Evolutionary conservation across 495 filamentous ascomycete species (phyloP).

Genomic region (Elaphomyces granulatus): DNA sequence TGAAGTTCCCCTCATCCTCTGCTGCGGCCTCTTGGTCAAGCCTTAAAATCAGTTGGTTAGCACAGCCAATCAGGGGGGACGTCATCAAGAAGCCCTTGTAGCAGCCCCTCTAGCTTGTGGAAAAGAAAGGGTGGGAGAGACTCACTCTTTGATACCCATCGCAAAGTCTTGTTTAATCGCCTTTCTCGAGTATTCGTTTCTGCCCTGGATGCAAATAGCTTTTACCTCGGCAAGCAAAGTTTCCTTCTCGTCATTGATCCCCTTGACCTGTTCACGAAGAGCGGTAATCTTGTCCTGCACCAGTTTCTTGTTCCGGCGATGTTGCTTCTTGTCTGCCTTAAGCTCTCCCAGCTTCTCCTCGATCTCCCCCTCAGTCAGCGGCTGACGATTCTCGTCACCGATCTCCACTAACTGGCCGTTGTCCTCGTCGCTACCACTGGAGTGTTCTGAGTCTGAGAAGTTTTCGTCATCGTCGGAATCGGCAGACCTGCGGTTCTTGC

Average conservation of each 20-base stretch:
- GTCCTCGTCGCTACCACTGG: conserved; percentile 4
- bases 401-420: too few species aligned
- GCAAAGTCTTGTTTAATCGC: conserved; percentile 44
- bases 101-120: too few species aligned
- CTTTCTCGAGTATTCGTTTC: conserved; percentile 38
- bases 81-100: too few species aligned
- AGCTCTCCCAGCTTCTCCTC: conserved; percentile 22
- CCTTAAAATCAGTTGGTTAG: too few species aligned
- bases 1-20: too few species aligned
- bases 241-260: conserved; percentile 19
- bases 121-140: too few species aligned
- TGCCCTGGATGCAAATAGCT: conserved; percentile 34
- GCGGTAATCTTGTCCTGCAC: conserved; percentile 18
- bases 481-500: conserved; percentile 10
- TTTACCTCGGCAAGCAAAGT: conserved; percentile 24
- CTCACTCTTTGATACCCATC: conserved; percentile 38
- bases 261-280: conserved; percentile 14
- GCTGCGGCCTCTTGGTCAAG: too few species aligned
- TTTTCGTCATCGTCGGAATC: conserved; percentile 12
- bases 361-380: conserved; percentile 24
- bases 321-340: conserved; percentile 22
- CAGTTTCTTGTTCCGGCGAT: conserved; percentile 15
- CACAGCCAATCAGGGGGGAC: too few species aligned
- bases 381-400: conserved; percentile 8
- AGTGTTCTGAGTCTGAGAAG: conserved; percentile 7